Evolutionary conservation across 2,329 filamentous ascomycete genomes (phyloP).

Genomic region (Sporothrix dimorphospora): DNA sequence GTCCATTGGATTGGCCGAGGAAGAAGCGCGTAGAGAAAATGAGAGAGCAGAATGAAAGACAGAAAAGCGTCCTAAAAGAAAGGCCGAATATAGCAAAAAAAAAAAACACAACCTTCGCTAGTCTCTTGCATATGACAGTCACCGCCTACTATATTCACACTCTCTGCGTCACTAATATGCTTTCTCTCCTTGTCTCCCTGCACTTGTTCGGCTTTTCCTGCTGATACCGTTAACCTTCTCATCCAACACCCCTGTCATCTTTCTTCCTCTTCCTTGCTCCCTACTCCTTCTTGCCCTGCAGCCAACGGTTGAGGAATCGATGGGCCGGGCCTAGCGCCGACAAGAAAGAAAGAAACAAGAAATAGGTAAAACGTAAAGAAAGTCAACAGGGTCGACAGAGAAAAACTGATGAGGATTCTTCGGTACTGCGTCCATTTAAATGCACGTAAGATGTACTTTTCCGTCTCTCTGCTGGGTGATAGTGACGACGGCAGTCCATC

Average conservation of each 20-base stretch:
- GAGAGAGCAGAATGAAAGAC: background rate
- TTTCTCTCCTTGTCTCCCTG: background rate
- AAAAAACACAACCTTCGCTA: background rate
- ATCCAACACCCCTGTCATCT: background rate
- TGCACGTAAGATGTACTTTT: background rate
- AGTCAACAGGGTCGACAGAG: background rate
- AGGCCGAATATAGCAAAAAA: background rate
- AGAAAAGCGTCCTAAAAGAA: background rate
- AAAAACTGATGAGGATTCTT: background rate
- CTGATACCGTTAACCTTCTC: background rate
- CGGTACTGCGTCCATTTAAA: background rate
- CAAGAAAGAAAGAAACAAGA: background rate
- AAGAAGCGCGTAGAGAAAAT: background rate
- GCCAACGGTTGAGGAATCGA: constrained; percentile 16
- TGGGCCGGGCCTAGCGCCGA: constrained; percentile 22
- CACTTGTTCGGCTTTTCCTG: background rate
- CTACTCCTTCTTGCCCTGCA: background rate
- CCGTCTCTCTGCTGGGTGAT: background rate
- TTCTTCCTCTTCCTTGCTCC: background rate
- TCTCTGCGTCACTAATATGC: background rate
- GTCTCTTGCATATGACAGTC: constrained; percentile 4
- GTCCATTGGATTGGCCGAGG: constrained; percentile 24
- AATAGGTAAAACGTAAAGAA: background rate
- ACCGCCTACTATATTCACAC: background rate
- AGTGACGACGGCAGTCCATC: background rate